phyloP scores from a whole-genome alignment of 106 monocot genomes.

The Dioscorea zingiberensis region DNA sequence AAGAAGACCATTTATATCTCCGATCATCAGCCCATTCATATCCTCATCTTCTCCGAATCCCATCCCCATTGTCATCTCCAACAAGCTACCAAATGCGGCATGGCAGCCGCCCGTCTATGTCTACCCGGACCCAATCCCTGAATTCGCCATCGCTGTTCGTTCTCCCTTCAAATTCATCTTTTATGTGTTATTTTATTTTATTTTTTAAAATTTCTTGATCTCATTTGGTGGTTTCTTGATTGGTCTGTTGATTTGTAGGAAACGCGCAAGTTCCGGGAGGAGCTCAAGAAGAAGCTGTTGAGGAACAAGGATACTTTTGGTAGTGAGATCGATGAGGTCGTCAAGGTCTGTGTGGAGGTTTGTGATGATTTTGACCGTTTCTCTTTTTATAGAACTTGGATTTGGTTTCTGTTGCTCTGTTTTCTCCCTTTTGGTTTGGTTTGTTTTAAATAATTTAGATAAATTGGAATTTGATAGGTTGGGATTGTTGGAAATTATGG shows the following conservation, averaged over 20 bases:
- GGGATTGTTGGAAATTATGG: too few species aligned
- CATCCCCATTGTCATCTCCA: background rate
- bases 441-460: too few species aligned
- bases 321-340: conserved; percentile 15
- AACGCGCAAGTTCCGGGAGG: conserved; percentile 9
- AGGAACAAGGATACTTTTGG: conserved; percentile 21
- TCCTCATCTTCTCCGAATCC: background rate
- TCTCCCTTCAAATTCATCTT: background rate
- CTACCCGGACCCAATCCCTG: conserved; percentile 18
- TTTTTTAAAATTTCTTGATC: background rate
- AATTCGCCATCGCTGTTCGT: conserved; percentile 13
- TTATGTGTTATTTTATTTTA: background rate
- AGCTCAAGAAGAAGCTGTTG: conserved; percentile 16
- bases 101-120: conserved; percentile 11
- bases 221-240: background rate
- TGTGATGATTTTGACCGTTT: background rate
- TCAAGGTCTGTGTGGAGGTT: conserved; percentile 12
- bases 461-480: too few species aligned
- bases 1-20: background rate
- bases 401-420: background rate
- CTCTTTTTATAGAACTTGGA: background rate
- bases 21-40: background rate
- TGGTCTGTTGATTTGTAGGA: conserved; percentile 3
- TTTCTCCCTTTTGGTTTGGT: background rate
- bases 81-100: background rate